Evolutionary conservation across 1,139 yeast genomes (phyloP).

Genomic region (Suhomyces coccinellae): DNA sequence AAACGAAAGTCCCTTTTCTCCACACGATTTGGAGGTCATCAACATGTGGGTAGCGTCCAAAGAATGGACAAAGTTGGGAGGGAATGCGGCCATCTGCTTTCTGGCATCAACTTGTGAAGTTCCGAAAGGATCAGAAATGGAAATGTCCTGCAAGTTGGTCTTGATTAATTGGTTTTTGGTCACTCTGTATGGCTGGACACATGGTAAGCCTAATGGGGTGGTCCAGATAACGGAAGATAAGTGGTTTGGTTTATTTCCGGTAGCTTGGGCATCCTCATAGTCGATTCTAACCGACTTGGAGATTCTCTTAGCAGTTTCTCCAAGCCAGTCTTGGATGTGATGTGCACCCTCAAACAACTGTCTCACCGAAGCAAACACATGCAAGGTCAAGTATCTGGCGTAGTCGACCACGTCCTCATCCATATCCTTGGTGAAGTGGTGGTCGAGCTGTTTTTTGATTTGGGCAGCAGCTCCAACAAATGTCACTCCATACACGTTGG

Average conservation of each 20-base stretch:
- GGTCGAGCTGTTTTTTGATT: constrained; percentile 64
- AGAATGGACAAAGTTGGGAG: constrained; percentile 95
- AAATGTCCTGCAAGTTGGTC: constrained; percentile 83
- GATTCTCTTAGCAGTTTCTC: constrained; percentile 78
- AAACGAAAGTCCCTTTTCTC: constrained; percentile 66
- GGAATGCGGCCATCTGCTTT: constrained; percentile 90
- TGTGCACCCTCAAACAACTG: constrained; percentile 92
- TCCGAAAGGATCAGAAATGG: constrained; percentile 80
- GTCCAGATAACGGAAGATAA: constrained; percentile 97
- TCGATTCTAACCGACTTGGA: constrained; percentile 77
- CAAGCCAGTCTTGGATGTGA: constrained; percentile 94
- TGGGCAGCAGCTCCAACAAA: constrained; percentile 91
- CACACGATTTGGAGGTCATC: constrained; percentile 80
- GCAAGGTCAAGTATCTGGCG: constrained; percentile 70
- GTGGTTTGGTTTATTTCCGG: constrained; percentile 53
- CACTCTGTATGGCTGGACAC: constrained; percentile 93
- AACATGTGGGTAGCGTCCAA: constrained; percentile 97
- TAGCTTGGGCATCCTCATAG: constrained; percentile 30
- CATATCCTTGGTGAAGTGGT: constrained; percentile 45
- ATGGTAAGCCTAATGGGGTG: constrained; percentile 88
- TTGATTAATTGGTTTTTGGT: constrained; percentile 60
- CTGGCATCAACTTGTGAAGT: constrained; percentile 81
- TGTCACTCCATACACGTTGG: constrained; percentile 97
- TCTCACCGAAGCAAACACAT: constrained; percentile 81
- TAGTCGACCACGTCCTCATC: constrained; percentile 41